Conservation (phyloP, 2,329 filamentous ascomycete genomes). For the Blastomyces emzantsi region DNA sequence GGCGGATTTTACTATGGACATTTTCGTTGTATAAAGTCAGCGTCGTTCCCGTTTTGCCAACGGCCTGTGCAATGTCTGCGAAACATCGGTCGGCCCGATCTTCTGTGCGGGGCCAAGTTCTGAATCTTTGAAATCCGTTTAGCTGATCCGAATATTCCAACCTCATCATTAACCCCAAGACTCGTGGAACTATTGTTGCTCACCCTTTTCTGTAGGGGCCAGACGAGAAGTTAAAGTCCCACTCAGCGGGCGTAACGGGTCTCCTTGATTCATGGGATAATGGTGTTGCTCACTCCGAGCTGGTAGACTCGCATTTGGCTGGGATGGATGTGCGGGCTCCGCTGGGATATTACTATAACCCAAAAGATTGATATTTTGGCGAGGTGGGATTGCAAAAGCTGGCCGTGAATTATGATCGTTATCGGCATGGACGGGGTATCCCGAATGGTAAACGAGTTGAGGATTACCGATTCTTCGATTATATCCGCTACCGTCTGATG, state of each 20-base stretch:
- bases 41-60: conserved; percentile 13
- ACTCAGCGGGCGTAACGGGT: not conserved
- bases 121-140: not conserved
- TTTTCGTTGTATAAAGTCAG: conserved; percentile 17
- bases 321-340: not conserved
- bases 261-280: not conserved
- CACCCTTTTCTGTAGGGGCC: not conserved
- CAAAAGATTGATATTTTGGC: not conserved
- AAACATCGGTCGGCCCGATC: not conserved
- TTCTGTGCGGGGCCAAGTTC: not conserved
- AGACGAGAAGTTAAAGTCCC: not conserved
- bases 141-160: not conserved
- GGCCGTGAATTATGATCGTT: not conserved
- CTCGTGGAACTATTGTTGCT: not conserved
- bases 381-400: not conserved
- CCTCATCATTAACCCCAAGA: too few species aligned
- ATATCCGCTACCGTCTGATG: not conserved
- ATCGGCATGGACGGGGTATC: not conserved
- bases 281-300: not conserved
- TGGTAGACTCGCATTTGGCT: not conserved
- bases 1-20: conserved; percentile 25
- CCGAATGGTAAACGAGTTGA: not conserved
- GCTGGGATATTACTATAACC: not conserved
- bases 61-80: conserved; percentile 15
- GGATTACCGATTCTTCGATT: not conserved